Percentiles rank a stretch among this genome's conserved stretches.
Conservation (phyloP, 176 grass and related monocot genomes). For the Rhipidocladum racemiflorum region DNA sequence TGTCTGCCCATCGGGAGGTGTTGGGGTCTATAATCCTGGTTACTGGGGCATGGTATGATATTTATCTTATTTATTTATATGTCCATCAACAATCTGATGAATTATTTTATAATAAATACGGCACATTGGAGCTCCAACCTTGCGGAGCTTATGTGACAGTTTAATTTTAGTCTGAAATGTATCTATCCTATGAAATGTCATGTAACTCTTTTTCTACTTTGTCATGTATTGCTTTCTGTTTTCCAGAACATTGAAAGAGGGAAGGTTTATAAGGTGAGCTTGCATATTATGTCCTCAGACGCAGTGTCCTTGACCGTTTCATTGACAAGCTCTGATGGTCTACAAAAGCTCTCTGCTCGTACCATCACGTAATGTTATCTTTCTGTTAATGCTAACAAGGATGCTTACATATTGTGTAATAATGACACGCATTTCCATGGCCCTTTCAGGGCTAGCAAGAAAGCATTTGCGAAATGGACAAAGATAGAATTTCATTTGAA, state of each 20-base stretch:
- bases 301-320: slow-evolving; percentile 61
- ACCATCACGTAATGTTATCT: slow-evolving; percentile 63
- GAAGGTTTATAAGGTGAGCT: slow-evolving; percentile 63
- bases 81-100: background rate
- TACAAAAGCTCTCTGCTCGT: slow-evolving; percentile 43
- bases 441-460: slow-evolving; percentile 49
- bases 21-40: slow-evolving; percentile 90
- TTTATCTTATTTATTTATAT: slow-evolving; percentile 13
- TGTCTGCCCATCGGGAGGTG: slow-evolving; percentile 64
- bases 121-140: background rate
- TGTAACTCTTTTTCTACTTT: slow-evolving; percentile 7
- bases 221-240: background rate
- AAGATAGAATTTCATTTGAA: slow-evolving; percentile 68
- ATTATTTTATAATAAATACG: background rate
- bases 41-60: slow-evolving; percentile 89
- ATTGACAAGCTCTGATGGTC: slow-evolving; percentile 74
- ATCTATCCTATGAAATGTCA: background rate
- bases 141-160: background rate
- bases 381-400: background rate
- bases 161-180: background rate
- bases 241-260: slow-evolving; percentile 72
- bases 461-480: slow-evolving; percentile 59
- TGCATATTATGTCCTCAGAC: slow-evolving; percentile 61
- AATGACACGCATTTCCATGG: background rate
- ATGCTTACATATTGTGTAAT: slow-evolving; percentile 3